Evolutionary conservation across 257 asterid species (phyloP).

Genomic region (Lycium barbarum): DNA sequence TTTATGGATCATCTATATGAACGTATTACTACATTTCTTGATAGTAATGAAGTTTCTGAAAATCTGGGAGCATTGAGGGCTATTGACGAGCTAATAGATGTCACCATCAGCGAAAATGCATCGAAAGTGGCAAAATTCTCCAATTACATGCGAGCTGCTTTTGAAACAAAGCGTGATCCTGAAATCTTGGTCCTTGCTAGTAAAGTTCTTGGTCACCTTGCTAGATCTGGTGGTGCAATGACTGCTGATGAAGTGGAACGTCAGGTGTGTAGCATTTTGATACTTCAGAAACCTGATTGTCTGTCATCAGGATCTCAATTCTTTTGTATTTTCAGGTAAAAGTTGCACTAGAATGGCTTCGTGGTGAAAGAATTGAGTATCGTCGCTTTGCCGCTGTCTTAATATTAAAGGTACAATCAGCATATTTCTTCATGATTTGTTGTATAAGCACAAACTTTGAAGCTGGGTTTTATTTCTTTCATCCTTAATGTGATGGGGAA

Average conservation of each 20-base stretch:
- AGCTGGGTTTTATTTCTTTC: conserved; percentile 22
- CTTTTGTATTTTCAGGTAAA: conserved; percentile 65
- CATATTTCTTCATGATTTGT: conserved; percentile 27
- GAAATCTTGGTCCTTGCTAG: conserved; percentile 90
- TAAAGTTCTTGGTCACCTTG: conserved; percentile 93
- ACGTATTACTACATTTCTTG: conserved; percentile 75
- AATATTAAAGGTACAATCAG: conserved; percentile 76
- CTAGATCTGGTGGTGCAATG: conserved; percentile 99
- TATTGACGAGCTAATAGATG: conserved; percentile 94
- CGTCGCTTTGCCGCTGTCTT: conserved; percentile 97
- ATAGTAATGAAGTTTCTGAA: conserved; percentile 86
- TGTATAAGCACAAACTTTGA: conserved; percentile 30
- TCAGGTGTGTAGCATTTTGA: conserved; percentile 59
- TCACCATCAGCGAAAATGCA: conserved; percentile 87
- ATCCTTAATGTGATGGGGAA: not conserved
- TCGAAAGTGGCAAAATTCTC: conserved; percentile 86
- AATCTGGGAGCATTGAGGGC: conserved; percentile 97
- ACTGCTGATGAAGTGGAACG: conserved; percentile 99
- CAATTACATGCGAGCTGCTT: conserved; percentile 82
- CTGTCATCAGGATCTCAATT: conserved; percentile 32
- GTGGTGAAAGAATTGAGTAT: conserved; percentile 89
- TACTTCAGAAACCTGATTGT: conserved; percentile 29
- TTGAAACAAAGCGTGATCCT: conserved; percentile 91
- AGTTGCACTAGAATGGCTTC: conserved; percentile 94
- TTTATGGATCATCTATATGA: conserved; percentile 94